Conservation (phyloP, 371 early-diverging fungal genomes). For the Syncephalastrum sp. region DNA sequence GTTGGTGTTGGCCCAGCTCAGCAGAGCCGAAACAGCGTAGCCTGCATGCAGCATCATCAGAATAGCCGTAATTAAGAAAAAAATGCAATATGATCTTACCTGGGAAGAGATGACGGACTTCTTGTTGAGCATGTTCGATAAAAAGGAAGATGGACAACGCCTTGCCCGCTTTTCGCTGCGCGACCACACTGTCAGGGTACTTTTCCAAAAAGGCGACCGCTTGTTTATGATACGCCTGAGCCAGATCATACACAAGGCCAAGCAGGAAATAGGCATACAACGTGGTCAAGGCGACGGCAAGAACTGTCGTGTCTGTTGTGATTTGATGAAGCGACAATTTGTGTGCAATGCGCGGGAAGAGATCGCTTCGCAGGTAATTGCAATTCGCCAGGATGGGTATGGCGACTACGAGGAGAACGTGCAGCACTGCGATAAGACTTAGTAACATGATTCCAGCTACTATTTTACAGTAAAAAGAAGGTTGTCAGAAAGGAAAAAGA, state of each 20-base stretch:
- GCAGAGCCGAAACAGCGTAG: constrained; percentile 13
- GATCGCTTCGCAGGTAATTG: constrained; percentile 10
- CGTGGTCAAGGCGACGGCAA: constrained; percentile 10
- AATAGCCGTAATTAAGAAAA: neutral
- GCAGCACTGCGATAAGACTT: no score
- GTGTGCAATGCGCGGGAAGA: constrained; percentile 6
- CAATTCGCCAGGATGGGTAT: constrained; percentile 9
- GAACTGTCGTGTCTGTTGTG: constrained; percentile 7
- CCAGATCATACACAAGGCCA: neutral
- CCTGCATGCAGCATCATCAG: constrained; percentile 6
- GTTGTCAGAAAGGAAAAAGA: no score
- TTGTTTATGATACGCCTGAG: neutral
- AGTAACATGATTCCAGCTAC: no score
- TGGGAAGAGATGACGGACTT: constrained; percentile 14
- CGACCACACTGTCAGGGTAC: no score
- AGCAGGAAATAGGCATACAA: constrained; percentile 8
- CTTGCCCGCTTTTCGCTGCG: no score
- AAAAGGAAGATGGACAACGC: no score
- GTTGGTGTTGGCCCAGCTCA: constrained; percentile 25
- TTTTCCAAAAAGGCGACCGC: neutral
- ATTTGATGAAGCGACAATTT: neutral
- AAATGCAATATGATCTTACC: constrained; percentile 7
- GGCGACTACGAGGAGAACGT: neutral
- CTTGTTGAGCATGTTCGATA: neutral
- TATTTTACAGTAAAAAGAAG: no score